Evolutionary conservation across 345 rosid genomes (phyloP).

Genomic region (Euclidium syriacum): DNA sequence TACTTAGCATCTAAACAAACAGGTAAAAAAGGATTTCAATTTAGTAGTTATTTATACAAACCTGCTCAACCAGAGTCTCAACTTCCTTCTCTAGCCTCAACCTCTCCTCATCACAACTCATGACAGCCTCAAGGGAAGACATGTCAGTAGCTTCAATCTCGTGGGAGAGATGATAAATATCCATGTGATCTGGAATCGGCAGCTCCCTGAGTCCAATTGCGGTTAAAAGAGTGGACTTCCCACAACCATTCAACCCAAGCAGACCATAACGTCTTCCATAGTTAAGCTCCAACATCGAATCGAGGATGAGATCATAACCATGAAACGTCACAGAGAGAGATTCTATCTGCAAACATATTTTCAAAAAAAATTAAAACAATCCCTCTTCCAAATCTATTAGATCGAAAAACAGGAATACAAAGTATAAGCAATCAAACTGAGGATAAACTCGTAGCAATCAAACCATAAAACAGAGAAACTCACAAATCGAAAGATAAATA

Average conservation of each 20-base stretch:
- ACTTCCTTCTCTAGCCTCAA: conserved; percentile 85
- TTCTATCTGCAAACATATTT: conserved; percentile 65
- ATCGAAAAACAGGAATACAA: neutral
- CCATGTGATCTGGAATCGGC: conserved; percentile 97
- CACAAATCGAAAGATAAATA: neutral
- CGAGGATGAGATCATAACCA: conserved; percentile 93
- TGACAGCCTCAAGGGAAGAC: conserved; percentile 86
- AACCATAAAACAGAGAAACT: neutral
- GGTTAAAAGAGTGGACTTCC: conserved; percentile 87
- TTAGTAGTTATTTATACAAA: conserved; percentile 3
- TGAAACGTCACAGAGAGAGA: conserved; percentile 94
- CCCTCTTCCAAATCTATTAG: neutral
- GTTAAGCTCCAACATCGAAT: conserved; percentile 89
- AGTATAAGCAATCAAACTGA: neutral
- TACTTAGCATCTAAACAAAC: neutral
- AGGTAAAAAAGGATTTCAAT: neutral
- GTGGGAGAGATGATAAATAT: conserved; percentile 76
- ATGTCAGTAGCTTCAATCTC: conserved; percentile 97
- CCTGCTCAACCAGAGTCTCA: conserved; percentile 70
- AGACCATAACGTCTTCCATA: conserved; percentile 99
- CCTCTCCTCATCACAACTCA: conserved; percentile 95
- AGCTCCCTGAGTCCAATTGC: conserved; percentile 85
- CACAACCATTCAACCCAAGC: conserved; percentile 97
- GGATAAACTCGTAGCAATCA: neutral
- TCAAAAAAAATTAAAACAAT: neutral